Base-by-base conservation (phyloP, 2,329 filamentous ascomycete genomes). In the Lasiodiplodia gonubiensis region DNA sequence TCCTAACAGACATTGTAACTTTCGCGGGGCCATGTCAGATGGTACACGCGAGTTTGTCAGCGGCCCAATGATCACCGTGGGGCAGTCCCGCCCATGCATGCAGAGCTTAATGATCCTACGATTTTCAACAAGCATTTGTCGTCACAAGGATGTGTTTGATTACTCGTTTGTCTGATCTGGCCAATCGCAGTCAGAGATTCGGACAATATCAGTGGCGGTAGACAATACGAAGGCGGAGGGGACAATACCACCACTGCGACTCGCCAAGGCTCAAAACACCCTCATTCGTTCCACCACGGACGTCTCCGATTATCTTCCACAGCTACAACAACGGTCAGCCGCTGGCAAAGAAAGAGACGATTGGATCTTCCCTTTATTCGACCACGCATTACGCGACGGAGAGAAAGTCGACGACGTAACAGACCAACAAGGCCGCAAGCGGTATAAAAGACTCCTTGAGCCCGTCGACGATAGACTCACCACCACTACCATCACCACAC, bases 241-340 rank as follows among this genome's bases (percentile, higher is more conserved):
- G 8, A 66, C 63, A 66, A 66, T 66, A 66, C 48, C 63, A 66
- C 55, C 27, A 37, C 52, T 35, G 21, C 39, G 10, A 21, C 42
- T 46, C 27, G 52, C 63, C 63, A 66, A 66, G 52, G 55, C 12
- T 23, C 4, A 16, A 54, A 55, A 30, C 1, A 14, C 39, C 6
- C 10, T 30, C 37, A 6, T 30, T 57, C 21, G 18, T 16, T n/a
- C 37, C 16, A 48, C 23, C 21, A 16, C 23, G 11, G n/a, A 14
- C 8, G 2, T 33, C 21, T 33, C 21, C 25, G 48, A 23, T 4
- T 16, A 42, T 42, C 39, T 42, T 11, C 37, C 55, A 46, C 8
- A 14, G 10, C 33, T 3, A 25, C 37, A 21, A 16, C 39, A 35
- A 25, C 37, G 12, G 7, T 18, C 42, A 46, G n/a, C 14, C 14